Base-by-base conservation (phyloP, 495 filamentous ascomycete genomes). In the Penicillium odoratum region DNA sequence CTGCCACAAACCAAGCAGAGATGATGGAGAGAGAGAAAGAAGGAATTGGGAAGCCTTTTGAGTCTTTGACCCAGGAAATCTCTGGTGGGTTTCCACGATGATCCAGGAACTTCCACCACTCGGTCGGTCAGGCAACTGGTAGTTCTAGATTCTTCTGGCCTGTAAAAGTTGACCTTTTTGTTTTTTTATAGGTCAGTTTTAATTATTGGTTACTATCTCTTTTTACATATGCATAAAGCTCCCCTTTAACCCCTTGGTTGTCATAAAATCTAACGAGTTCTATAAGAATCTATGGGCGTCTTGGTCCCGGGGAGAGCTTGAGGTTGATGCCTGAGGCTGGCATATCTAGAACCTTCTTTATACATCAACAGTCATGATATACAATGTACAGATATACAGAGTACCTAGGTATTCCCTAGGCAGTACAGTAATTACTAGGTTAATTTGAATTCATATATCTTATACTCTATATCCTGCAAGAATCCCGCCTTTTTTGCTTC, bases 21-120 rank as follows among this genome's bases (percentile, higher is more conserved):
- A 59, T 55, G 34, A 26, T 28, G 51, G 38, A 30, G n/a, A 44
- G 49, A 51, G 59, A 42, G 52, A 51, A 59, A 54, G 34, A 45
- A 38, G 43, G 61, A 54, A 48, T 57, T 28, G 59, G 61, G 57
- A 44, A 62, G 61, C 58, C 69, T 73, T 69, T 71, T 70, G 69
- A 68, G 64, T 62, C 67, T 57, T 64, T 21, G 21, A 21, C 21
- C 21, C 65, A 66, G 66, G 66, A 70, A 74, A 67, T 65, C 68
- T 65, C 57, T 63, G 64, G 67, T 60, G 65, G 59, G 70, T 59
- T 78, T 78, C 75, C 70, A 78, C 75, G 71, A 58, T 53, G 66
- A 73, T 78, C 75, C 75, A 78, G 74, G 69, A 66, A 72, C 71
- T 78, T 78, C 75, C 75, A 78, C 66, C 64, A 58, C 61, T 28